These are phyloP conservation scores for Penicillium cosmopolitanum DNA, from an alignment of 495 filamentous ascomycete species.

Conservation along the genomic window DNA sequence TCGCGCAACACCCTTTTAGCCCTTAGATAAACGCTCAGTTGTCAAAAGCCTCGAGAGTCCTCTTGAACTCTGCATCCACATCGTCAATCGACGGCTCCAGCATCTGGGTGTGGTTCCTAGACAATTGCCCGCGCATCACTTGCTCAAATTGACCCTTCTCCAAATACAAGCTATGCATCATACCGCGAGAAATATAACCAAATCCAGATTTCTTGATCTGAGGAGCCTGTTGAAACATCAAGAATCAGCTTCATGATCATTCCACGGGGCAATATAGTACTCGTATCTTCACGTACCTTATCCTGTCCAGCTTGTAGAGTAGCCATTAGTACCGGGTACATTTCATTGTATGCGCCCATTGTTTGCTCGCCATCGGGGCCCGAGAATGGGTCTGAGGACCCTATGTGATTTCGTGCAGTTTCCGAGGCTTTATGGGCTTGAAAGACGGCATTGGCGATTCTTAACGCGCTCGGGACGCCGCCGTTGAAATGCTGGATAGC, in stretches of 20 bases:
- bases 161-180: slow-evolving; percentile 6
- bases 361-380: background rate
- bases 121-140: slow-evolving; percentile 8
- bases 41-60: background rate
- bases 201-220: background rate
- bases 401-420: background rate
- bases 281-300: background rate
- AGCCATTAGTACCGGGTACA: background rate
- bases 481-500: background rate
- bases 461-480: background rate
- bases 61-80: background rate
- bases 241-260: background rate
- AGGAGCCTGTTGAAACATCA: background rate
- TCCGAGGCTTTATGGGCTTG: background rate
- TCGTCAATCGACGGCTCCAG: background rate
- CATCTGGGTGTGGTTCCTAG: slow-evolving; percentile 8
- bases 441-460: background rate
- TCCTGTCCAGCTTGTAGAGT: background rate
- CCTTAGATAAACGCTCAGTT: background rate
- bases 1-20: too few species aligned
- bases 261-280: background rate
- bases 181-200: slow-evolving; percentile 4
- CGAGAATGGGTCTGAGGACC: slow-evolving; percentile 2
- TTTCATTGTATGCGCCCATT: slow-evolving; percentile 6
- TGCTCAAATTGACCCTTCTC: slow-evolving; percentile 8